Conservation (phyloP, 805 yeast genomes). For the Yarrowia keelungensis region DNA sequence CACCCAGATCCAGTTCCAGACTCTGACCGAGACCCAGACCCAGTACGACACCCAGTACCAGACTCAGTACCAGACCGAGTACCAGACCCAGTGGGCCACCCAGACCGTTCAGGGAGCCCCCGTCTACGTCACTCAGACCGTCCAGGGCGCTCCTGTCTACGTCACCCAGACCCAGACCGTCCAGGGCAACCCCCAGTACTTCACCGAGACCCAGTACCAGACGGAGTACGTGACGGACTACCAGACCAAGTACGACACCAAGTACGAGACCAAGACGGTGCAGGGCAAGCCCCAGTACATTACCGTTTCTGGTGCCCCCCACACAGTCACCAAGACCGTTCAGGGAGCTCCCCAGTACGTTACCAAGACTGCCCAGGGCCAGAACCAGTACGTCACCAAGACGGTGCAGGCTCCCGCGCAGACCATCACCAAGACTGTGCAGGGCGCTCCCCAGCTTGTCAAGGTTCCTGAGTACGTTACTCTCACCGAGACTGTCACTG, state of each 20-base stretch:
- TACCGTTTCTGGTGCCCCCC: background rate
- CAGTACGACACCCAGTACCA: background rate
- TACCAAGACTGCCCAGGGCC: slow-evolving; percentile 7
- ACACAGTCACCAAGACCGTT: slow-evolving; percentile 4
- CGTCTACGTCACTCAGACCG: slow-evolving; percentile 6
- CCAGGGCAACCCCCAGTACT: background rate
- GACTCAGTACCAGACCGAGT: slow-evolving; percentile 12
- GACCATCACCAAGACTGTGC: slow-evolving; percentile 16
- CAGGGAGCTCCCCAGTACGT: slow-evolving; percentile 16
- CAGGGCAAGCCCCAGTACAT: background rate
- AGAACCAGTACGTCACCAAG: background rate
- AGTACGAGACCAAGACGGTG: background rate
- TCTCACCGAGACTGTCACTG: slow-evolving; percentile 21
- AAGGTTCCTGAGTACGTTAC: slow-evolving; percentile 22
- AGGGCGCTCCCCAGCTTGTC: slow-evolving; percentile 23
- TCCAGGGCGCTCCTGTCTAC: background rate
- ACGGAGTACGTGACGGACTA: background rate
- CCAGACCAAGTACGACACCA: no score
- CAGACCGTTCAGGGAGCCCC: slow-evolving; percentile 8
- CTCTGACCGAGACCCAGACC: background rate
- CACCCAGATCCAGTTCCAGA: slow-evolving; percentile 5
- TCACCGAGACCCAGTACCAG: slow-evolving; percentile 1
- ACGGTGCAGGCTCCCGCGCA: background rate
- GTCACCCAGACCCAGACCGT: background rate
- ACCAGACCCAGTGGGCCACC: slow-evolving; percentile 3